phyloP scores from a whole-genome alignment of 805 yeast genomes.

The Suhomyces emberorum region DNA sequence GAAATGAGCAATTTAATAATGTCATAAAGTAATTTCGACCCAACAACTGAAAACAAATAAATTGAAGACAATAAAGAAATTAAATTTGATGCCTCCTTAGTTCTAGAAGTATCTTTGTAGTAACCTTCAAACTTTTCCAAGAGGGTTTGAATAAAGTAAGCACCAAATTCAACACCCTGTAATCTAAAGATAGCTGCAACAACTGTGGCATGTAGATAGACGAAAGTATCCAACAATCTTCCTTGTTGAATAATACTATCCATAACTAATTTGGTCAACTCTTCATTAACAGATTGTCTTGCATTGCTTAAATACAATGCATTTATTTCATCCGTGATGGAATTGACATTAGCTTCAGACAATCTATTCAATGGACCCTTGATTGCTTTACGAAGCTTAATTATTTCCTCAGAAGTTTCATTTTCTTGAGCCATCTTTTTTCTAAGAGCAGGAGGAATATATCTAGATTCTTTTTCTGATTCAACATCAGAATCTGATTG shows the following conservation, averaged over 20 bases:
- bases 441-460: constrained; percentile 87
- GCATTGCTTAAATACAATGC: constrained; percentile 63
- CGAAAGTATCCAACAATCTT: constrained; percentile 71
- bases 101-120: constrained; percentile 27
- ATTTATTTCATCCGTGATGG: constrained; percentile 68
- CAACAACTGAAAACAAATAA: constrained; percentile 73
- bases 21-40: constrained; percentile 75
- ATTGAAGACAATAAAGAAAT: constrained; percentile 72
- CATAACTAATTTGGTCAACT: constrained; percentile 57
- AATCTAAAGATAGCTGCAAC: constrained; percentile 70
- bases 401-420: constrained; percentile 35
- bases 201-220: constrained; percentile 74
- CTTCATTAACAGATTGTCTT: constrained; percentile 74
- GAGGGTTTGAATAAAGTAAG: constrained; percentile 70
- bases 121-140: constrained; percentile 64
- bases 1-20: constrained; percentile 53
- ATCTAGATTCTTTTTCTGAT: constrained; percentile 28
- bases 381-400: constrained; percentile 55
- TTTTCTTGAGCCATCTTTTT: constrained; percentile 45
- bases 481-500: constrained; percentile 7
- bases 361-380: constrained; percentile 84
- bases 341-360: constrained; percentile 79
- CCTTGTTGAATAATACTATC: constrained; percentile 64
- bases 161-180: constrained; percentile 90
- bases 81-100: constrained; percentile 58